Base-by-base conservation (phyloP, 495 filamentous ascomycete genomes). In the Neurospora discreta region DNA sequence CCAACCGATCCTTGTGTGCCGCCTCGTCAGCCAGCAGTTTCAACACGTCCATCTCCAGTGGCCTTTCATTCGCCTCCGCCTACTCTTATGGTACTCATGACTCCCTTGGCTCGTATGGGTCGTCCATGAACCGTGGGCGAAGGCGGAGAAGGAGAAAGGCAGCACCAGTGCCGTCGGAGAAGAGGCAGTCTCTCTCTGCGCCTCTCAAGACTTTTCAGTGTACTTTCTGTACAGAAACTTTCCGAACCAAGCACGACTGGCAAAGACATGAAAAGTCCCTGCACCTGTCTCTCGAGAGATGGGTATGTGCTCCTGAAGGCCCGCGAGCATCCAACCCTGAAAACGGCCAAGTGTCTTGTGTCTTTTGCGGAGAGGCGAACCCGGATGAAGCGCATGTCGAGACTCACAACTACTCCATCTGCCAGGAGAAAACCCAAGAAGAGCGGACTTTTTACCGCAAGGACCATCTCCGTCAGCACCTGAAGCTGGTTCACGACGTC, bases 191-290 rank as follows among this genome's bases (percentile, higher is more conserved):
- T 26, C 76, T 81, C 0, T 70, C 70, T 36, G 77, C 74, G 10
- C 82, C 82, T 1, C 78, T 81, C 42, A 89, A 83, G 77, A 84
- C 91, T 18, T 95, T 89, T 80, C 90, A 94, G 76, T 95, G 92
- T 79, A 95, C 92, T 10, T 95, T 95, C 82, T 95, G 92, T 77
- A 89, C 89, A 0, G 89, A 92, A 71, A 90, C 89, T 0, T 95
- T 94, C 81, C 89, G 89, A 72, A 93, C 90, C 69, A 93, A 93
- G 79, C 91, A 93, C 79, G 92, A 95, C 79, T 95, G 92, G 92
- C 86, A 90, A 69, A 85, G 92, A 42, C 92, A 95, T 78, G 92
- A 95, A 78, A 93, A 92, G 74, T 92, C 90, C 23, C 82, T 94
- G 23, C 92, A 95, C 77, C 76, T 95, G 39, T 88, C 87, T 16